Evolutionary conservation across 2,329 filamentous ascomycete genomes (phyloP).

Genomic region (Xylaria sp.): DNA sequence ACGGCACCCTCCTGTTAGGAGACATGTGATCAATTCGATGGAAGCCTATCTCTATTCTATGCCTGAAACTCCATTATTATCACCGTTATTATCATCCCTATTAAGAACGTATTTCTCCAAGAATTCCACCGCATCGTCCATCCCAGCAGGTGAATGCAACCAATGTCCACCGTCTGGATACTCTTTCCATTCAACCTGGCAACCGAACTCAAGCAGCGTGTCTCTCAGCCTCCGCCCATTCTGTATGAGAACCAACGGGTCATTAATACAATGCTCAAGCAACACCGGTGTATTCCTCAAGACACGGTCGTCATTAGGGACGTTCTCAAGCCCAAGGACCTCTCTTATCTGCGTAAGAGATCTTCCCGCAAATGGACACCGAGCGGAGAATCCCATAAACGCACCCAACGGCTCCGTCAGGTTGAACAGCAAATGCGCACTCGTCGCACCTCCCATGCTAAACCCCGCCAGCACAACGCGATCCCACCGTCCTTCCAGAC

Average conservation of each 20-base stretch:
- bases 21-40: background rate
- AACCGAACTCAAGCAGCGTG: conserved; percentile 51
- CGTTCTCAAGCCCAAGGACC: conserved; percentile 46
- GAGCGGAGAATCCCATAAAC: conserved; percentile 44
- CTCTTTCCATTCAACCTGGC: conserved; percentile 54
- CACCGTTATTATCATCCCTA: background rate
- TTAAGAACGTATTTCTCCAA: conserved; percentile 38
- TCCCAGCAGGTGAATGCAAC: conserved; percentile 56
- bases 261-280: conserved; percentile 59
- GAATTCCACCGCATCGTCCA: conserved; percentile 55
- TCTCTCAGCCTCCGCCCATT: conserved; percentile 52
- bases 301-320: conserved; percentile 42
- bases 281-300: conserved; percentile 56
- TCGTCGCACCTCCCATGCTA: conserved; percentile 58
- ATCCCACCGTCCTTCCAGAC: conserved; percentile 51
- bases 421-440: conserved; percentile 40
- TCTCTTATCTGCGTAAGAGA: conserved; percentile 42
- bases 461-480: conserved; percentile 58
- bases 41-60: background rate
- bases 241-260: conserved; percentile 53
- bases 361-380: conserved; percentile 41
- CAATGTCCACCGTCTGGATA: conserved; percentile 58
- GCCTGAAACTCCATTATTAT: background rate
- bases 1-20: too few species aligned
- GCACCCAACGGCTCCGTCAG: conserved; percentile 39